Percentiles rank a stretch among this genome's conserved stretches.
phyloP scores from a whole-genome alignment of 1,139 yeast genomes.

The Zhuliangozyma parablackwelliae region DNA sequence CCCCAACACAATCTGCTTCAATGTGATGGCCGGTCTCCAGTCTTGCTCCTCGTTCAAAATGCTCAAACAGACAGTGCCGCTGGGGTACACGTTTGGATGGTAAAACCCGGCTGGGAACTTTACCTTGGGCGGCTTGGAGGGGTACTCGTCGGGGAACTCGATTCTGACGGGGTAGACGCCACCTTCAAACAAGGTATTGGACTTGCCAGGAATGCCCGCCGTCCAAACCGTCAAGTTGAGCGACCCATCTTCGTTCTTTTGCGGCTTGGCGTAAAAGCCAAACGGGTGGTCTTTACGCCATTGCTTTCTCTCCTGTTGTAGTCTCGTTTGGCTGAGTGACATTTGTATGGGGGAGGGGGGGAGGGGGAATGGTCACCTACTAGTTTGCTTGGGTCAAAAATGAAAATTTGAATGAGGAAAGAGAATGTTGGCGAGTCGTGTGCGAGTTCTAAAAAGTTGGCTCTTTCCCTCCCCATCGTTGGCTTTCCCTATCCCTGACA shows the following conservation, averaged over 20 bases:
- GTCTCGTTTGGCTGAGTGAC: conserved; percentile 69
- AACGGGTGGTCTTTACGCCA: conserved; percentile 99
- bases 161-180: conserved; percentile 87
- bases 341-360: conserved; percentile 11
- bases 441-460: too few species aligned
- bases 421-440: too few species aligned
- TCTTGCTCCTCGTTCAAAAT: conserved; percentile 93
- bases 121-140: conserved; percentile 94
- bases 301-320: conserved; percentile 87
- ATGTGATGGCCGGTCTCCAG: conserved; percentile 96
- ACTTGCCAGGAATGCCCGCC: conserved; percentile 94
- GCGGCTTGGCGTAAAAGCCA: conserved; percentile 92
- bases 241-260: conserved; percentile 71
- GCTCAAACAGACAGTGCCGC: conserved; percentile 91
- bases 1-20: conserved; percentile 86
- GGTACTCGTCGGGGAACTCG: conserved; percentile 84
- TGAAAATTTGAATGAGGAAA: too few species aligned
- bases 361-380: too few species aligned
- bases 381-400: too few species aligned
- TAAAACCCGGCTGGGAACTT: conserved; percentile 83
- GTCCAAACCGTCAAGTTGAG: conserved; percentile 84
- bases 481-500: too few species aligned
- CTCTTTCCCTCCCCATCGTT: too few species aligned
- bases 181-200: conserved; percentile 81
- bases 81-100: conserved; percentile 96